A percentile compares a stretch with the other conserved stretches of the same genome.
Evolutionary conservation across 2,329 filamentous ascomycete genomes (phyloP).

Genomic region (Ustulina deusta): DNA sequence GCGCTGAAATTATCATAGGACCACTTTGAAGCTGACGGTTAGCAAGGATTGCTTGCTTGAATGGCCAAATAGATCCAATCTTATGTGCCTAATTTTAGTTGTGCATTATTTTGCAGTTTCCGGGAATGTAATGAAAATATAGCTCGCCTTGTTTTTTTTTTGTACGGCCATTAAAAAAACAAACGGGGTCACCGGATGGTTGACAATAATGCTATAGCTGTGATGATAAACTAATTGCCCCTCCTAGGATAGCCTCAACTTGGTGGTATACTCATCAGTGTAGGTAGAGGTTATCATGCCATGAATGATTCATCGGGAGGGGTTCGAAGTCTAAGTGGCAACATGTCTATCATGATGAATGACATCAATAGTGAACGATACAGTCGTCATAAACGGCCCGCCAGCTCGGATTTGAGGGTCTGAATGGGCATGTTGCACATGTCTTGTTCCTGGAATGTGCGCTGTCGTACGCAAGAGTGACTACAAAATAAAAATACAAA

Average conservation of each 20-base stretch:
- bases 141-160: no score
- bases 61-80: no score
- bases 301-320: not conserved
- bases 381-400: not conserved
- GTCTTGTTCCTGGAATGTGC: not conserved
- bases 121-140: no score
- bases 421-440: not conserved
- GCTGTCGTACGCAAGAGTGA: not conserved
- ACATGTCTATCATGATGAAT: not conserved
- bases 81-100: no score
- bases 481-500: not conserved
- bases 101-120: no score
- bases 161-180: no score
- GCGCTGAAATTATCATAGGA: no score
- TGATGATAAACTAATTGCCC: not conserved
- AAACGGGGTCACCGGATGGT: no score
- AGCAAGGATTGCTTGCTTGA: no score
- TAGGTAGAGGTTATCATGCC: not conserved
- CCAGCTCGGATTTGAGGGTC: not conserved
- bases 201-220: no score
- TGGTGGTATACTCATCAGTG: not conserved
- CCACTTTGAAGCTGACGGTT: no score
- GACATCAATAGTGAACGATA: not conserved
- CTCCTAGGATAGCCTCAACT: not conserved
- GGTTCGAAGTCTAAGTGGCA: not conserved